These are phyloP conservation scores for Dioszegia hungarica DNA, from an alignment of 768 basidiomycete genomes.

Conservation along the genomic window DNA sequence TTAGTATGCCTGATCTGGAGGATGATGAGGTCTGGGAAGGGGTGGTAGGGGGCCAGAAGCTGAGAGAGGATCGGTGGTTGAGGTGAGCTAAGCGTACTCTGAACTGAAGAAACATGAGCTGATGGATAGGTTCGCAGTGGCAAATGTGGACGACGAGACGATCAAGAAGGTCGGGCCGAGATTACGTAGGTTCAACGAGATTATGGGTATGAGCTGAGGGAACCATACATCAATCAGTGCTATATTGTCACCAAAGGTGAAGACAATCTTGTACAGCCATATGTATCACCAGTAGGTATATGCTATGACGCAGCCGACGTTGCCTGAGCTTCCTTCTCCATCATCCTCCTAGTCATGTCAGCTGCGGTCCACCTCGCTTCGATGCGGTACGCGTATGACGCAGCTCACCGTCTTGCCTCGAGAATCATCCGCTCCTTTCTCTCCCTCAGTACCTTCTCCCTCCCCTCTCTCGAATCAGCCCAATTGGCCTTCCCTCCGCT, in stretches of 20 bases:
- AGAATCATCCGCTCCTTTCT: slow-evolving; percentile 48
- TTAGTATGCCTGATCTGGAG: slow-evolving; percentile 54
- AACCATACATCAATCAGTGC: background rate
- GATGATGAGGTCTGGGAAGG: slow-evolving; percentile 26
- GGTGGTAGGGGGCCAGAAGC: slow-evolving; percentile 24
- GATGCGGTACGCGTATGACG: background rate
- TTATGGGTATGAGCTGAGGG: slow-evolving; percentile 23
- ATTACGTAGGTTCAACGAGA: slow-evolving; percentile 36
- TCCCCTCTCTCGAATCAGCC: slow-evolving; percentile 39
- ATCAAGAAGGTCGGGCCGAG: slow-evolving; percentile 38
- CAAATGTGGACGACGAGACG: slow-evolving; percentile 65
- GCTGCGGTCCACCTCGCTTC: background rate
- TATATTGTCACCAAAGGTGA: no score
- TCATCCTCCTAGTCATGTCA: slow-evolving; percentile 22
- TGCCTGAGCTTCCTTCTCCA: slow-evolving; percentile 28
- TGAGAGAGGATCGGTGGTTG: slow-evolving; percentile 61
- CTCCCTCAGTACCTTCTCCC: slow-evolving; percentile 40
- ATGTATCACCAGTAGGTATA: background rate
- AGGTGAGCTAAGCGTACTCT: slow-evolving; percentile 34
- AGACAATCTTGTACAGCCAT: no score
- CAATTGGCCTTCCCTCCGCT: slow-evolving; percentile 23
- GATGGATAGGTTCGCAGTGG: slow-evolving; percentile 64
- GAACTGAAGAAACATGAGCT: background rate
- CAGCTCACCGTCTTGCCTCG: slow-evolving; percentile 45
- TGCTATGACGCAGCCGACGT: background rate